Evolutionary conservation across 179 eudicot genomes (phyloP).

Genomic region (Heliamphora pulchella): DNA sequence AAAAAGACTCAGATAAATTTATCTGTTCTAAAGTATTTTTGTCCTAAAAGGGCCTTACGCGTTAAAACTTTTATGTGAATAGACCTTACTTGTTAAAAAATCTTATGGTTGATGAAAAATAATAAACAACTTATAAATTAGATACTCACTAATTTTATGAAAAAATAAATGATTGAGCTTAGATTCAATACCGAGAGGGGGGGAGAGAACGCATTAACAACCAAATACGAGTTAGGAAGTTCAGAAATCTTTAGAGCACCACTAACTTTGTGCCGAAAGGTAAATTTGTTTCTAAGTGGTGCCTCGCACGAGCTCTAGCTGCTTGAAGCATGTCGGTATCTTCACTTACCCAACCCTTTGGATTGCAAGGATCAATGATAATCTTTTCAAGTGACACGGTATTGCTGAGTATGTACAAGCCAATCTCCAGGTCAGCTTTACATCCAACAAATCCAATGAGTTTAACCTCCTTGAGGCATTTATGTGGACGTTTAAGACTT

Average conservation of each 20-base stretch:
- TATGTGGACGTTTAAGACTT: background rate
- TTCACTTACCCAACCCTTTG: background rate
- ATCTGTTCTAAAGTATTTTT: too few relatives aligned
- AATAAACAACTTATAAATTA: too few relatives aligned
- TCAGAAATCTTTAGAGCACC: background rate
- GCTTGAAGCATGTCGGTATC: background rate
- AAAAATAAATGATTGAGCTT: too few relatives aligned
- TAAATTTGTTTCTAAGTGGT: background rate
- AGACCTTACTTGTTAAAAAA: too few relatives aligned
- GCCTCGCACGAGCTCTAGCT: background rate
- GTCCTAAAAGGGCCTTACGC: too few relatives aligned
- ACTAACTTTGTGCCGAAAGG: background rate
- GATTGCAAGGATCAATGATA: background rate
- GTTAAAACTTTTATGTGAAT: too few relatives aligned
- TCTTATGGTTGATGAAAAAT: too few relatives aligned
- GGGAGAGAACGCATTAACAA: too few relatives aligned
- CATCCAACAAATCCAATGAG: background rate
- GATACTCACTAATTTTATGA: too few relatives aligned
- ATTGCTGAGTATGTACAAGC: background rate
- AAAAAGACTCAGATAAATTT: too few relatives aligned
- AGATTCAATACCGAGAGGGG: too few relatives aligned
- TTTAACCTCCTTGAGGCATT: background rate
- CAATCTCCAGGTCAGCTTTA: background rate
- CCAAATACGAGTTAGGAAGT: too few relatives aligned
- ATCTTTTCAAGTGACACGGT: background rate